Evolutionary conservation across 2,329 filamentous ascomycete genomes (phyloP), one percentile per base, ranked within the genome.

Genomic region (Hymenoscyphus infarciens): DNA sequence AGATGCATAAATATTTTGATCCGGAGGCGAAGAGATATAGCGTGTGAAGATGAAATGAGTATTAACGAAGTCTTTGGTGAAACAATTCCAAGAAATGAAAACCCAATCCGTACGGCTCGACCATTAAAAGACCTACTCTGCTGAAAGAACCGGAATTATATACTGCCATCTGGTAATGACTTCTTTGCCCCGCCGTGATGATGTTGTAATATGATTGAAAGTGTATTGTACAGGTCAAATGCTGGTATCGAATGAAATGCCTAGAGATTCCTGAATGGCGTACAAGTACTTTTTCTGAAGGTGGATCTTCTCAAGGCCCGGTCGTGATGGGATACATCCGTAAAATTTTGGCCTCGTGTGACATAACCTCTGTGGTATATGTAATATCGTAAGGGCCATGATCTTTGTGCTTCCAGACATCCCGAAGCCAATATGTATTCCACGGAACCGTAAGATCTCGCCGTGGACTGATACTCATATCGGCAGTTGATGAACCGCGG

Each of bases 1-100:
- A 98, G 78, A 98, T 99, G 94, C 92, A 94, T 56, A 92, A 96
- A 80, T 97, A 97, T 78, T 94, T 95, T 53, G 67, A 72, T 52
- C 45, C 61, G 7, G 58, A 45, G 25, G 53, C 53, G 3, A 19
- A 56, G 29, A 56, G 33, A n/a, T 3, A 56, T 33, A 31, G 53
- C 25, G 53, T 64, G 60, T 11, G 54, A 57, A 15, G 61, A 38
- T 8, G 8, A 16, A 5, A 39, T 39, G 11, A 13, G 35, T 39
- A 13, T 39, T 1, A 39, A 39, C 11, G 35, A 39, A 39, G 29
- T 39, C 15, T 15, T 39, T 13, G 15, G 11, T 16, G 8, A 39
- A 16, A 16, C 11, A 13, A 39, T 39, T 39, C 35, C 35, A 39
- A 39, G 35, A 13, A 39, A 13, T 16, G 11, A 31, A 31, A 8